Percentiles rank a stretch among this genome's conserved stretches.
Evolutionary conservation across 495 filamentous ascomycete species (phyloP).

Genomic region (Wilcoxina mikolae): DNA sequence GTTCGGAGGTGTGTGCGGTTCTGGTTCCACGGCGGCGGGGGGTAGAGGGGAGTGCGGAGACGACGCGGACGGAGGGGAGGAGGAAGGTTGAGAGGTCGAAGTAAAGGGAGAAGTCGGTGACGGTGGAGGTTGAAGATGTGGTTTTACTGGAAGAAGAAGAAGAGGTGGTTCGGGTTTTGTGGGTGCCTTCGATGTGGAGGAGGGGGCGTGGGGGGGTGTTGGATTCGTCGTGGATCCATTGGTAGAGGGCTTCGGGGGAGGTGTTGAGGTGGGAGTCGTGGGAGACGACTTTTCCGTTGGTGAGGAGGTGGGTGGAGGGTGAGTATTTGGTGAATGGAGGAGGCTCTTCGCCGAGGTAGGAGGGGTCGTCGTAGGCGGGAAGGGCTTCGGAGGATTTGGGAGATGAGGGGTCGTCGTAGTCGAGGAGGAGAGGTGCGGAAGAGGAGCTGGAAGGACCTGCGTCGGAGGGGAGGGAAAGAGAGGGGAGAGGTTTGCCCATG

Average conservation of each 20-base stretch:
- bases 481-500: background rate
- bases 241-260: constrained; percentile 25
- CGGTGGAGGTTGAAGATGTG: constrained; percentile 31
- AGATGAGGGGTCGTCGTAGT: background rate
- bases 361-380: background rate
- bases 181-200: constrained; percentile 15
- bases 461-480: background rate
- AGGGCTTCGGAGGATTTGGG: background rate
- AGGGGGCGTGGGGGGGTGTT: constrained; percentile 9
- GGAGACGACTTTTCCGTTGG: constrained; percentile 9
- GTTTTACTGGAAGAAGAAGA: constrained; percentile 20
- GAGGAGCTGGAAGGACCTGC: background rate
- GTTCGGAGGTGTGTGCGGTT: background rate
- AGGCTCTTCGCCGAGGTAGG: background rate
- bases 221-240: constrained; percentile 18
- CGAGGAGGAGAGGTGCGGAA: background rate
- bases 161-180: background rate
- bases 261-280: constrained; percentile 27
- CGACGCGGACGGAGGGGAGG: background rate
- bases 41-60: background rate
- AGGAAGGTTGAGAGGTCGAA: constrained; percentile 40
- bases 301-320: background rate
- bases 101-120: constrained; percentile 40
- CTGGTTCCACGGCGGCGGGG: background rate
- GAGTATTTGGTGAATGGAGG: constrained; percentile 1